phyloP scores from a whole-genome alignment of 2,329 filamentous ascomycete species.

The Tolypocladium tundrense region DNA sequence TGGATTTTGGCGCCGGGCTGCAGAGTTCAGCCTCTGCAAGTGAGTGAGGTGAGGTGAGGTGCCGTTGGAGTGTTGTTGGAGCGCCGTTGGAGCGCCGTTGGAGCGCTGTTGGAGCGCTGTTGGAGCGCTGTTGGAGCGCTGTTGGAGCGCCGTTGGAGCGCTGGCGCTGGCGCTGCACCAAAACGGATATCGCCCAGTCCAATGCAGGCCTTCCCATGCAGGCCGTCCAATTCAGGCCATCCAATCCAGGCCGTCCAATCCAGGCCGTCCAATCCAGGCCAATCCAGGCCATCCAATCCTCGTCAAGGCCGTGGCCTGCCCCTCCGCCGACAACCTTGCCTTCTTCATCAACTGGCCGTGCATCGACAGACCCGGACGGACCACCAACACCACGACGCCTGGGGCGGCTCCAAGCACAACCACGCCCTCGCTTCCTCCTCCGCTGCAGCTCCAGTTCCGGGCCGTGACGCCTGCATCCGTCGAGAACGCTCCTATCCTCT shows the following conservation, averaged over 20 bases:
- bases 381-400: not conserved
- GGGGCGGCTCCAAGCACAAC: not conserved
- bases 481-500: not conserved
- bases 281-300: not conserved
- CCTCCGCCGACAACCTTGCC: not conserved
- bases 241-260: not conserved
- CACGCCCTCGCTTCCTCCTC: not conserved
- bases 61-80: not conserved
- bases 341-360: slow-evolving; percentile 1
- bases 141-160: not conserved
- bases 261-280: too few species aligned
- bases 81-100: not conserved
- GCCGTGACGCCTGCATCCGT: not conserved
- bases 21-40: not conserved
- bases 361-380: not conserved
- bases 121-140: not conserved
- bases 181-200: not conserved
- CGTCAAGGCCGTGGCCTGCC: not conserved
- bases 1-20: not conserved
- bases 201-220: not conserved
- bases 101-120: not conserved
- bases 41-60: not conserved
- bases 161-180: not conserved
- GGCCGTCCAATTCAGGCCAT: too few species aligned
- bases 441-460: not conserved